Evolutionary conservation across 208 protist species (phyloP).

Genomic region (Leptomonas pyrrhocoris): DNA sequence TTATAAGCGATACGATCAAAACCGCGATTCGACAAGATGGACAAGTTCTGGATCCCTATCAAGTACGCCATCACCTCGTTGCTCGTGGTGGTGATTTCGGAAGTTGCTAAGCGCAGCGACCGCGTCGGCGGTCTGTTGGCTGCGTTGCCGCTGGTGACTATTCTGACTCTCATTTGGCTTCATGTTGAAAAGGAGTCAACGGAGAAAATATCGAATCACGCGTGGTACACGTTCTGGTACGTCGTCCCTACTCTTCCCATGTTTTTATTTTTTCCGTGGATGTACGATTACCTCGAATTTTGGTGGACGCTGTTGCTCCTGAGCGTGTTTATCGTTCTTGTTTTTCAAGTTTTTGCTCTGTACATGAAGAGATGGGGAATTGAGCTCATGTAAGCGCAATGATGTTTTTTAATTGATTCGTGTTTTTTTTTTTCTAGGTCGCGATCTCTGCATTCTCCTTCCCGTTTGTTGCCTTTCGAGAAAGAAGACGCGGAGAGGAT

Average conservation of each 20-base stretch:
- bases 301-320: slow-evolving; percentile 39
- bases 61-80: slow-evolving; percentile 35
- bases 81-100: slow-evolving; percentile 36
- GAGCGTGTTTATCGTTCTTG: slow-evolving; percentile 30
- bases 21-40: too few relatives aligned
- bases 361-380: slow-evolving; percentile 36
- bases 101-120: slow-evolving; percentile 29
- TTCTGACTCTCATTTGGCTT: slow-evolving; percentile 41
- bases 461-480: background rate
- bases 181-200: slow-evolving; percentile 31
- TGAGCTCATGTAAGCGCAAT: slow-evolving; percentile 21
- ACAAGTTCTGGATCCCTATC: slow-evolving; percentile 29
- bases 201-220: slow-evolving; percentile 41
- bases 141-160: slow-evolving; percentile 31
- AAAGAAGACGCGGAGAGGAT: too few relatives aligned
- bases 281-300: slow-evolving; percentile 36
- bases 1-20: too few relatives aligned
- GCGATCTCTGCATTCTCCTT: background rate
- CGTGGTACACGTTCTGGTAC: slow-evolving; percentile 49
- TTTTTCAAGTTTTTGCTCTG: slow-evolving; percentile 33
- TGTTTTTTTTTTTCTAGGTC: background rate
- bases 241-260: slow-evolving; percentile 40
- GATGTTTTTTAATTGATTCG: background rate
- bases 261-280: slow-evolving; percentile 37
- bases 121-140: slow-evolving; percentile 33